Evolutionary conservation across 2,329 filamentous ascomycete genomes (phyloP), one percentile per base, ranked within the genome.

Genomic region (Aspergillus sp.): DNA sequence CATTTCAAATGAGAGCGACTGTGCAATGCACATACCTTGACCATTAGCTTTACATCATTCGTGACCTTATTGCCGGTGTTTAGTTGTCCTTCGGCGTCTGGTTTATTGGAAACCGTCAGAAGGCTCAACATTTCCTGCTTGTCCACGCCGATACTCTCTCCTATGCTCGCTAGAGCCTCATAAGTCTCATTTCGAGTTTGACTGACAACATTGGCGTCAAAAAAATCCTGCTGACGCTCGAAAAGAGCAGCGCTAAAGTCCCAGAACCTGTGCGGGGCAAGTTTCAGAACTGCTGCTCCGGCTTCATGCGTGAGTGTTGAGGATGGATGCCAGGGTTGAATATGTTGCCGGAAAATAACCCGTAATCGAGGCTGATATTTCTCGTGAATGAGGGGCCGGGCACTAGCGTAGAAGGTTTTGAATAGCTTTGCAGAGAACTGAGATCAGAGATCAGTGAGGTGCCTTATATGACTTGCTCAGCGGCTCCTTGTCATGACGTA

Each of bases 241-340:
- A 91, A 91, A 1, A 96, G 83, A 7, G 82, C 85, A 46, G 83
- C 83, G 76, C 87, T 91, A 77, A 94, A 97, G 17, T 84, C 82
- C 88, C 90, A 96, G 84, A 96, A 98, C 67, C 87, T 88, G 19
- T 83, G 81, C 0, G 91, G 89, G 2, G 87, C 81, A 7, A 92
- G 77, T 55, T 85, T 85, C 68, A 94, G 84, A 1, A 97, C 92
- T 3, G 93, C 94, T 34, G 92, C 85, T 3, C 83, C 93, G 34
- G 93, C 91, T 84, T 98, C 94, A 59, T 82, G 78, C 8, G 73
- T 74, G 11, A 93, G 84, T 7, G 90, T 93, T 46, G 88, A 93
- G 22, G 90, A 92, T 1, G 94, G 94, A 79, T 98, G 93, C 94
- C 94, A 97, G 15, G 93, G 92, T 81, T 97, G 93, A 71, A 97